Base-by-base conservation (phyloP, 805 yeast genomes). In the Peterozyma xylosa region DNA sequence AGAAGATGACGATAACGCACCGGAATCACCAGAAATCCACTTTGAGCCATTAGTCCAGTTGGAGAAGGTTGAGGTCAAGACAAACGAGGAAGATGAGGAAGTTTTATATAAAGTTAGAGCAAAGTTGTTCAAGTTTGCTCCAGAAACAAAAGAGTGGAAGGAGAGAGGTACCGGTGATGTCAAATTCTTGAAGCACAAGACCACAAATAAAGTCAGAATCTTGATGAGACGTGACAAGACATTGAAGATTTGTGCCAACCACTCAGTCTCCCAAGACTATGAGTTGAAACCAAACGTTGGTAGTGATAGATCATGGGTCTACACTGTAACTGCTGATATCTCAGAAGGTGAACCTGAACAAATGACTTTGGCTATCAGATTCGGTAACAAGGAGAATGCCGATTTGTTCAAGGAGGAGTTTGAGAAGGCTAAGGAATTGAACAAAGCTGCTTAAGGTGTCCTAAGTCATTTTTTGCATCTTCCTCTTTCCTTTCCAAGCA, bases 101-200 rank as follows among this genome's bases (percentile, higher is more conserved):
- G 86, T 79, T 18, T 58, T 82, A 50, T 82, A 68, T 70, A 93
- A 93, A 69, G 87, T 86, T 54, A 78, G 99, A 63, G 97, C 99
- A 53, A 93, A 93, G 70, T 74, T 93, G 61, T 93, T 91, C 75
- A 85, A 88, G 68, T 91, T 85, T 73, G 71, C 68, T 52, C 75
- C 80, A 37, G 96, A 88, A 48, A 57, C 81, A 43, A 83, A 82
- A 60, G 98, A 93, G 70, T 93, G 99, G 99, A 93, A 93, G 68
- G 99, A 93, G 76, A 86, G 99, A 74, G 99, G 99, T 57, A 88
- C 96, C 33, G 99, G 99, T 60, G 99, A 93, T 61, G 96, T 89
- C 57, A 88, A 93, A 70, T 87, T 93, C 68, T 79, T 93, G 63
- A 75, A 91, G 72, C 96, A 91, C 73, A 89, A 88, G 67, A 69